Base-by-base conservation (phyloP, 805 yeast species). In the Schizosaccharomyces pombe region DNA sequence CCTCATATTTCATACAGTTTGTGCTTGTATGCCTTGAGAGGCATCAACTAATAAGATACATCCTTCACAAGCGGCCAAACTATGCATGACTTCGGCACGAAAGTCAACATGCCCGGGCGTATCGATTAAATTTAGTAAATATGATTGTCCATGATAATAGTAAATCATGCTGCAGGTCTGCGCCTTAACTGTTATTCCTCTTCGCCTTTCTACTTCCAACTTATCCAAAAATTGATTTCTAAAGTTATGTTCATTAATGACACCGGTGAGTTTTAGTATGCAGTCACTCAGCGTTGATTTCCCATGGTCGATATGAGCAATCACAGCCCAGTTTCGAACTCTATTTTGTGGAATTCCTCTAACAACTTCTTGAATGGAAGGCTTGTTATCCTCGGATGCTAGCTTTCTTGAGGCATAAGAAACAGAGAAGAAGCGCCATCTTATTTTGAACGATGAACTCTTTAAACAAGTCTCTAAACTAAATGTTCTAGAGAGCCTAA, bases 151-250 rank as follows among this genome's bases (percentile, higher is more conserved):
- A 6, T 76, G 70, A 58, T 77, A 72, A 34, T 73, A 72, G 65
- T 86, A 86, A 57, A 91, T 73, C 96, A 89, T 91, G 0, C 95
- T 75, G 61, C 95, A 89, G 0, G 97, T 91, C 63, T 91, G 97
- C 0, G 97, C 97, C 66, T 89, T 89, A 55, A 89, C 91, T 0
- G 98, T 89, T 61, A 89, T 89, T 1, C 98, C 98, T 61, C 98
- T 71, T 67, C 89, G 97, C 63, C 94, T 71, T 64, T 89, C 98
- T 19, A 89, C 98, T 62, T 91, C 96, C 57, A 89, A 69, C 62
- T 81, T 82, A 64, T 89, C 98, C 58, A 89, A 70, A 34, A 91
- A 89, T 65, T 89, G 96, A 59, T 78, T 79, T 62, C 82, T 84
- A 26, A 68, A 66, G 54, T 62, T 60, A 1, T 86, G 85, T 0